Conservation (phyloP, 2,329 filamentous ascomycete genomes). For the Claviceps fusiformis region DNA sequence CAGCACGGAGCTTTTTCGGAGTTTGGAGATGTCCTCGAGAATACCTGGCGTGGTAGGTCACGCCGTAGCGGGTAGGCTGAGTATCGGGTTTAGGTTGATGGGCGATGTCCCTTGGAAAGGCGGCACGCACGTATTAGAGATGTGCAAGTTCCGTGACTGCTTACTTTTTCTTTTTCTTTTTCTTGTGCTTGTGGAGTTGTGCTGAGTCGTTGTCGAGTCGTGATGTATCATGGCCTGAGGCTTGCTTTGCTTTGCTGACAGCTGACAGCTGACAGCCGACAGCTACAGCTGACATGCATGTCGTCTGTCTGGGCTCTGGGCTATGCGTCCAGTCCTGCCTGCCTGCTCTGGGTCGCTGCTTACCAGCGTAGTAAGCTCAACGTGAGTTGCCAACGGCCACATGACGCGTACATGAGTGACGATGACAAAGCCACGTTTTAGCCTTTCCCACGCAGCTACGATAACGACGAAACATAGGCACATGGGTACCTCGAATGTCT, state of each 20-base stretch:
- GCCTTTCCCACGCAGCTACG: no score
- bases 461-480: no score
- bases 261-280: no score
- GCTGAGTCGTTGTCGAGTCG: neutral
- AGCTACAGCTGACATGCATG: neutral
- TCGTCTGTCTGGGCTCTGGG: neutral
- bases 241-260: no score
- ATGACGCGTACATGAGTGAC: neutral
- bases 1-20: neutral
- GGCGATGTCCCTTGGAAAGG: neutral
- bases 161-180: no score
- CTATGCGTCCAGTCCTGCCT: neutral
- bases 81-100: no score
- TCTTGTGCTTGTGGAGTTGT: neutral
- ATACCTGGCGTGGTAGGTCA: neutral
- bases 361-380: neutral
- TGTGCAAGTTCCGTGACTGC: neutral
- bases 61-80: neutral
- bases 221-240: no score
- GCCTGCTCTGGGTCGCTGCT: neutral
- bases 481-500: no score
- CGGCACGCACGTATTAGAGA: neutral
- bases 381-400: neutral
- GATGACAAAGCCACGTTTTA: neutral
- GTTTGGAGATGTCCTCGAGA: neutral